Percentiles rank a stretch among this genome's conserved stretches.
These are phyloP conservation scores for Furcasterigmium sp. DNA, from an alignment of 2,329 filamentous ascomycete species.

Conservation along the genomic window DNA sequence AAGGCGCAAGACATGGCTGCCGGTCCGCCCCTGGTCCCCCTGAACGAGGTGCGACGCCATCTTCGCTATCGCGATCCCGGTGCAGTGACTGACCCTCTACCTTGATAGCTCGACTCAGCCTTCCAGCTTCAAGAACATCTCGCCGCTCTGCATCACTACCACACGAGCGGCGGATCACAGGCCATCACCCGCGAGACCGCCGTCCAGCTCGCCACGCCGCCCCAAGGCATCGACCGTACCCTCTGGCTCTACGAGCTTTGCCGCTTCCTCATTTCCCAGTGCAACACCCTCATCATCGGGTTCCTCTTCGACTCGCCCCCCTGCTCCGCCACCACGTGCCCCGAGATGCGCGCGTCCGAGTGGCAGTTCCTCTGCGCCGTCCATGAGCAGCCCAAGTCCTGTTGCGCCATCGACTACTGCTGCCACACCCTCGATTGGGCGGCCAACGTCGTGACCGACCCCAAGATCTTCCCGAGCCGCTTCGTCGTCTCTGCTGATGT, in stretches of 20 bases:
- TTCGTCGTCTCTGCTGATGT: constrained; percentile 54
- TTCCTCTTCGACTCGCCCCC: constrained; percentile 89
- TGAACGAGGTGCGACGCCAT: constrained; percentile 65
- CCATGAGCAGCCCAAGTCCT: constrained; percentile 92
- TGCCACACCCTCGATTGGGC: constrained; percentile 99
- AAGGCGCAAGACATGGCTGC: constrained; percentile 89
- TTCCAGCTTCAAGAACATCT: constrained; percentile 98
- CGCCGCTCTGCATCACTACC: constrained; percentile 81
- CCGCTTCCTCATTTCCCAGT: constrained; percentile 90
- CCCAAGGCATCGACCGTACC: constrained; percentile 74
- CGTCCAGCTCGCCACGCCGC: constrained; percentile 69
- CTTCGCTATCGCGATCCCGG: background rate
- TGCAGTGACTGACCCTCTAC: constrained; percentile 1
- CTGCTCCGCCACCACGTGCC: constrained; percentile 84
- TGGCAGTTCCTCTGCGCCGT: constrained; percentile 99
- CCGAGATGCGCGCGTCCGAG: constrained; percentile 97
- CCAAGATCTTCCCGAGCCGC: constrained; percentile 90
- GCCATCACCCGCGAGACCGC: constrained; percentile 76
- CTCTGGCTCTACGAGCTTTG: constrained; percentile 98
- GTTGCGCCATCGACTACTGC: constrained; percentile 98
- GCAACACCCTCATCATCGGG: constrained; percentile 85
- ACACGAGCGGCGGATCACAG: constrained; percentile 61
- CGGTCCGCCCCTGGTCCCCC: constrained; percentile 80
- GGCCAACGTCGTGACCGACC: constrained; percentile 86
- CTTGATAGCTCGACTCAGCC: constrained; percentile 78